Evolutionary conservation across 164 flowering plant species (phyloP).

Genomic region (Aristolochia contorta): DNA sequence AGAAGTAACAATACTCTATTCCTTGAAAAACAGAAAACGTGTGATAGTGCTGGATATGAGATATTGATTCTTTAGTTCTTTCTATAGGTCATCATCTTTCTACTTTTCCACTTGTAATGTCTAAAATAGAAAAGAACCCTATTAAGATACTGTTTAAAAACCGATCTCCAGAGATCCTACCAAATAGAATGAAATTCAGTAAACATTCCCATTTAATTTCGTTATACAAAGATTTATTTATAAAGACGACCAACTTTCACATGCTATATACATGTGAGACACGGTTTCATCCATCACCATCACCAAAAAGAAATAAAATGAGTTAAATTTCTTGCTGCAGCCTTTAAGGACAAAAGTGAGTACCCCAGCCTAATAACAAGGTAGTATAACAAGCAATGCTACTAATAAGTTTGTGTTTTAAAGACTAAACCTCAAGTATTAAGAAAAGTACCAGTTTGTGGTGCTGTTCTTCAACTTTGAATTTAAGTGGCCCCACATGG

Average conservation of each 20-base stretch:
- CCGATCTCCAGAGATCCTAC: background rate
- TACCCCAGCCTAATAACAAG: background rate
- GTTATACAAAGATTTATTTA: too few species aligned
- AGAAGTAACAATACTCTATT: too few species aligned
- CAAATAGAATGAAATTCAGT: background rate
- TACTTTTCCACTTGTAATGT: background rate
- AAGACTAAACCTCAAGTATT: background rate
- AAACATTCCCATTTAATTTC: too few species aligned
- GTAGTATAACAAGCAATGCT: background rate
- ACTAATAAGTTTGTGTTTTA: background rate
- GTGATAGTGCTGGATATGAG: too few species aligned
- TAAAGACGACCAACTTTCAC: too few species aligned
- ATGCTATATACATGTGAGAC: too few species aligned
- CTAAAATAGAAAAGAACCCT: background rate
- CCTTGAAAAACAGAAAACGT: background rate
- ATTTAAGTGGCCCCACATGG: conserved; percentile 81
- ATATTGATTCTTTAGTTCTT: too few species aligned
- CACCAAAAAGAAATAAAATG: too few species aligned
- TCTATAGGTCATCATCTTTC: too few species aligned
- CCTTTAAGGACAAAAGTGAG: too few species aligned
- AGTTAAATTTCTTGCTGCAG: too few species aligned
- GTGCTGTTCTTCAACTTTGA: conserved; percentile 49
- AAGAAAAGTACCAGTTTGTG: conserved; percentile 56
- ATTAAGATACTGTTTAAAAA: background rate
- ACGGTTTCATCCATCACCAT: too few species aligned